A percentile compares a stretch with the other conserved stretches of the same genome.
These are phyloP conservation scores for Actinidia arguta DNA, from an alignment of 179 eudicot species.

Conservation along the genomic window DNA sequence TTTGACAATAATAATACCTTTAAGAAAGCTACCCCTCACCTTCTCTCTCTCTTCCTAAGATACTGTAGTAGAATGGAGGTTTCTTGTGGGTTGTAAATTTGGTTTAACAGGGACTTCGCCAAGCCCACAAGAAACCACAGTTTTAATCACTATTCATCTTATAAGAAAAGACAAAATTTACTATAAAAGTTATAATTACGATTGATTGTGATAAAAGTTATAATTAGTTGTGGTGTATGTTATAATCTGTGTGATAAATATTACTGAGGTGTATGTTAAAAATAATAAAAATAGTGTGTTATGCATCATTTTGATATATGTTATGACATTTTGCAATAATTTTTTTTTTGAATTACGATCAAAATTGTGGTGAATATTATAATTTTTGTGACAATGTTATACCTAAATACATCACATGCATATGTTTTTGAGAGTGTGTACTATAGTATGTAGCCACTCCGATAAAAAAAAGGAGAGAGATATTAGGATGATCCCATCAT, in stretches of 20 bases:
- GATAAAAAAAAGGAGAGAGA: too few species aligned
- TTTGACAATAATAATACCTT: constrained; percentile 37
- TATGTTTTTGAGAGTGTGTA: too few species aligned
- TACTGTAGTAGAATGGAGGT: constrained; percentile 18
- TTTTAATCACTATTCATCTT: not conserved
- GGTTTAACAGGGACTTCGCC: constrained; percentile 24
- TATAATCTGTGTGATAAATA: not conserved
- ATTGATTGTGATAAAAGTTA: not conserved
- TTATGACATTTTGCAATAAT: not conserved
- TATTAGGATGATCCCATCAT: too few species aligned
- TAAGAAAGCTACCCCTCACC: constrained; percentile 45
- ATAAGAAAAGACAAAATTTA: not conserved
- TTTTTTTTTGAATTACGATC: too few species aligned
- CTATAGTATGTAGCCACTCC: too few species aligned
- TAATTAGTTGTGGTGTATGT: not conserved
- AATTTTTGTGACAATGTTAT: too few species aligned
- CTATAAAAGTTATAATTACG: not conserved
- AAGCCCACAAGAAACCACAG: constrained; percentile 37
- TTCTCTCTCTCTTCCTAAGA: constrained; percentile 17
- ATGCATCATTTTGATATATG: not conserved
- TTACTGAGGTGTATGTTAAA: not conserved
- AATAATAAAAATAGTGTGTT: too few species aligned
- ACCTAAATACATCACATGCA: too few species aligned
- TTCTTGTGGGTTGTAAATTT: constrained; percentile 35
- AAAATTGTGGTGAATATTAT: too few species aligned